A percentile compares a stretch with the other conserved stretches of the same genome.
Conservation (phyloP, 305 asterid genomes). For the Salvia sclarea region DNA sequence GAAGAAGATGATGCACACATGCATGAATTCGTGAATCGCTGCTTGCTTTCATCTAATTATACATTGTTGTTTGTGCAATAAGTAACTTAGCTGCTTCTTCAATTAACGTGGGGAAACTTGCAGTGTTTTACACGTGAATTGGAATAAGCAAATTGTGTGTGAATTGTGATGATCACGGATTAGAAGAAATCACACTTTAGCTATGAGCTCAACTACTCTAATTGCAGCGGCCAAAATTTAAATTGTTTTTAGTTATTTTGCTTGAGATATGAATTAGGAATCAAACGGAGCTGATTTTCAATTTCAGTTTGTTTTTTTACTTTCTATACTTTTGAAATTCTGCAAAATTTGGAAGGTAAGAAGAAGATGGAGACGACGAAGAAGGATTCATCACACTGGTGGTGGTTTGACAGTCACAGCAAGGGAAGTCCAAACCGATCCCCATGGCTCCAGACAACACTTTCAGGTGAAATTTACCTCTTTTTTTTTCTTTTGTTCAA, state of each 20-base stretch:
- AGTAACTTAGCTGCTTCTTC: neutral
- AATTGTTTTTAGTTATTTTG: too few species aligned
- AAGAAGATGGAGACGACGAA: constrained; percentile 41
- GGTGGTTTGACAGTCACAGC: constrained; percentile 82
- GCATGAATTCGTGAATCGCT: neutral
- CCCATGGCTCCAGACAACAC: constrained; percentile 86
- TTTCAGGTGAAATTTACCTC: constrained; percentile 49
- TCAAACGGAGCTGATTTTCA: neutral
- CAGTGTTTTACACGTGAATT: too few species aligned
- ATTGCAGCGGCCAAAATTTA: too few species aligned
- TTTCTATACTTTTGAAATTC: neutral
- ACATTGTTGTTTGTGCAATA: neutral
- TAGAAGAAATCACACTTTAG: neutral
- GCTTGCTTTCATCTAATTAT: neutral
- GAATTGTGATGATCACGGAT: neutral
- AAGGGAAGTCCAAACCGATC: constrained; percentile 53
- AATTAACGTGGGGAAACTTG: neutral
- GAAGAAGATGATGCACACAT: neutral
- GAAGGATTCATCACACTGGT: constrained; percentile 60
- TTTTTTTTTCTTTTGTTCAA: neutral
- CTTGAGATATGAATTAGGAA: neutral
- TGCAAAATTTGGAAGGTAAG: constrained; percentile 30
- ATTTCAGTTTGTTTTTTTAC: too few species aligned
- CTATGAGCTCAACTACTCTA: neutral
- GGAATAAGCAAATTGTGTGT: neutral